Evolutionary conservation across 495 filamentous ascomycete genomes (phyloP).

Genomic region (Poronia punctata): DNA sequence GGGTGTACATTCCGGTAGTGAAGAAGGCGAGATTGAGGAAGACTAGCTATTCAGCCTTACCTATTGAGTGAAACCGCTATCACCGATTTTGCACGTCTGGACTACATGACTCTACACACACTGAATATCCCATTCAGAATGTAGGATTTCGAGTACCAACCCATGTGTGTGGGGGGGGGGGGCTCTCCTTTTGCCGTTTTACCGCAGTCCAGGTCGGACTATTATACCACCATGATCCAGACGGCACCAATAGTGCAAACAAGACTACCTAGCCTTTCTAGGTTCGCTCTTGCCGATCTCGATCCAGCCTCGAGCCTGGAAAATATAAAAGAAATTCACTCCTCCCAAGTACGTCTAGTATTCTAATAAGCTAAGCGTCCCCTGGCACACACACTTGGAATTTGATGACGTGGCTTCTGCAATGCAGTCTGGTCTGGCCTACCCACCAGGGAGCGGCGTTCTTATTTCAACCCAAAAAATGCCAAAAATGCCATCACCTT

Average conservation of each 20-base stretch:
- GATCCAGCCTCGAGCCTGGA: too few relatives aligned
- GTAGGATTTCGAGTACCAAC: conserved; percentile 5
- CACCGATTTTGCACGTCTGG: conserved; percentile 8
- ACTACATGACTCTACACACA: conserved; percentile 1
- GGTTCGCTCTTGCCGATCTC: too few relatives aligned
- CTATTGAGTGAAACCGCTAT: conserved; percentile 1
- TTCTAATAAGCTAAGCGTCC: conserved; percentile 18
- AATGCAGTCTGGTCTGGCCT: conserved; percentile 1
- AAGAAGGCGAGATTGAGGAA: conserved; percentile 98
- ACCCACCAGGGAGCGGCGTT: too few relatives aligned
- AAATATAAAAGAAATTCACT: not conserved
- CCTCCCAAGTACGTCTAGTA: conserved; percentile 24
- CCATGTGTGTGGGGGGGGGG: too few relatives aligned
- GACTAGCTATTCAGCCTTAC: conserved; percentile 53
- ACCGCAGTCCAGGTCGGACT: not conserved
- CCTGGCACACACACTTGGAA: conserved; percentile 11
- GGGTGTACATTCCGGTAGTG: conserved; percentile 72
- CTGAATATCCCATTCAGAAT: conserved; percentile 2
- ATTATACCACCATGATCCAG: not conserved
- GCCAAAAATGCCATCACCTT: too few relatives aligned
- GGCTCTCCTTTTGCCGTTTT: not conserved
- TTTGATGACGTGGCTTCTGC: conserved; percentile 20
- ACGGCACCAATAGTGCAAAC: too few relatives aligned
- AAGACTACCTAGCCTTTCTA: too few relatives aligned
- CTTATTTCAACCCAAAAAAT: too few relatives aligned